These are phyloP conservation scores for Lactuca saligna DNA, from an alignment of 129 eudicot species.

Conservation along the genomic window DNA sequence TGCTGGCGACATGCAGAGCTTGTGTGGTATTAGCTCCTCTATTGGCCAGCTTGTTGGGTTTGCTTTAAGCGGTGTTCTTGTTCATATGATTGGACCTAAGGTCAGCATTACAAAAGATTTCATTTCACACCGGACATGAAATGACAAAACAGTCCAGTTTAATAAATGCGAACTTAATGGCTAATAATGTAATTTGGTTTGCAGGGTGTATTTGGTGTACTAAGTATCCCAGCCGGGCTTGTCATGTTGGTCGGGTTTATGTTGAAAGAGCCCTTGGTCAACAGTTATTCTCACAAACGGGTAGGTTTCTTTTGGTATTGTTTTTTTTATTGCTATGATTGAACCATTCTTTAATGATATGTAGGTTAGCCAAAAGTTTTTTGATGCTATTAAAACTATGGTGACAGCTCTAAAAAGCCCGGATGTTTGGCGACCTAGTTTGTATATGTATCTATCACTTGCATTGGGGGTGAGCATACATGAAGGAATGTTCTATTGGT, in stretches of 20 bases:
- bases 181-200: no score
- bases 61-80: conserved; percentile 72
- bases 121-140: background rate
- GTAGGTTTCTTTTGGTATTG: conserved; percentile 41
- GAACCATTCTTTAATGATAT: conserved; percentile 11
- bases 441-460: conserved; percentile 88
- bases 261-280: conserved; percentile 61
- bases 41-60: conserved; percentile 72
- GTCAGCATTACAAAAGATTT: conserved; percentile 29
- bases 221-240: conserved; percentile 65
- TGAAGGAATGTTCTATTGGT: conserved; percentile 99
- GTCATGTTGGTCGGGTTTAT: conserved; percentile 65
- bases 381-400: conserved; percentile 76
- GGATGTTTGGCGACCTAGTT: conserved; percentile 88
- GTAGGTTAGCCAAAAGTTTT: conserved; percentile 62
- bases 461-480: conserved; percentile 67
- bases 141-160: background rate
- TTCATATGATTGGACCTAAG: conserved; percentile 77
- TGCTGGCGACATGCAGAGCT: conserved; percentile 94
- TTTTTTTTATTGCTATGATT: background rate
- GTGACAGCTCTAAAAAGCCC: conserved; percentile 66
- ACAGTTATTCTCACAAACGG: conserved; percentile 50
- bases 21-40: conserved; percentile 75
- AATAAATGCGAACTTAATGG: no score
- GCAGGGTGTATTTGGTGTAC: conserved; percentile 37